Conservation (phyloP, 1,284 basidiomycete genomes). For the Apiotrichum gamsii region DNA sequence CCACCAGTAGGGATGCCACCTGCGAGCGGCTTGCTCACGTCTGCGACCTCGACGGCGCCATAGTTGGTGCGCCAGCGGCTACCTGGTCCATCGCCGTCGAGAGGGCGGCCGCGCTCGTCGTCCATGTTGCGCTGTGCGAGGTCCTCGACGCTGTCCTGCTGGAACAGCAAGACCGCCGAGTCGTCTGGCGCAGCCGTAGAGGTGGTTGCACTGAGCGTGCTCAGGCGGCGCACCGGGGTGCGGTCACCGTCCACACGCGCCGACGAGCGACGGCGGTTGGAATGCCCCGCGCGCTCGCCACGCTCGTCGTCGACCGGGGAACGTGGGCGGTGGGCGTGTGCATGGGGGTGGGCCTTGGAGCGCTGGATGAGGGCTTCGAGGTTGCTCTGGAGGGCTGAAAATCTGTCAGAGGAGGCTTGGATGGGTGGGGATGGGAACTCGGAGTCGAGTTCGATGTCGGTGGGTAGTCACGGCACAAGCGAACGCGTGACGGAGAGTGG, state of each 20-base stretch:
- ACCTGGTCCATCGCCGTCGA: not conserved
- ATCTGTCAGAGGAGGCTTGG: not conserved
- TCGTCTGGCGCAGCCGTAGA: not conserved
- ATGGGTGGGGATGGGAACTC: not conserved
- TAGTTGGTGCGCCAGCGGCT: not conserved
- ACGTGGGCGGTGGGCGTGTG: not conserved
- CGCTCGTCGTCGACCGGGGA: not conserved
- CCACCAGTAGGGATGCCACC: not conserved
- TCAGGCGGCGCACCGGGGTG: too few species aligned
- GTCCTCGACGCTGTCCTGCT: slow-evolving; percentile 7
- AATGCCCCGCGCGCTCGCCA: not conserved
- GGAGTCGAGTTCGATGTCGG: not conserved
- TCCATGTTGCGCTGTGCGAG: not conserved
- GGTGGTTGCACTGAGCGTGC: not conserved
- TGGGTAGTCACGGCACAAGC: not conserved
- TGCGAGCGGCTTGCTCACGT: not conserved
- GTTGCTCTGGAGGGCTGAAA: slow-evolving; percentile 40
- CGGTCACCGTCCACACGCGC: too few species aligned
- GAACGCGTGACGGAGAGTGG: not conserved
- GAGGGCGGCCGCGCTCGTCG: not conserved
- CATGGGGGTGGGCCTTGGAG: slow-evolving; percentile 27
- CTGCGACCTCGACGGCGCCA: not conserved
- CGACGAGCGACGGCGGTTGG: too few species aligned
- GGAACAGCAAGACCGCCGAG: slow-evolving; percentile 7
- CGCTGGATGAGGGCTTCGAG: slow-evolving; percentile 43